Evolutionary conservation across 306 rosid species (phyloP).

Genomic region (Quercus bicolor): DNA sequence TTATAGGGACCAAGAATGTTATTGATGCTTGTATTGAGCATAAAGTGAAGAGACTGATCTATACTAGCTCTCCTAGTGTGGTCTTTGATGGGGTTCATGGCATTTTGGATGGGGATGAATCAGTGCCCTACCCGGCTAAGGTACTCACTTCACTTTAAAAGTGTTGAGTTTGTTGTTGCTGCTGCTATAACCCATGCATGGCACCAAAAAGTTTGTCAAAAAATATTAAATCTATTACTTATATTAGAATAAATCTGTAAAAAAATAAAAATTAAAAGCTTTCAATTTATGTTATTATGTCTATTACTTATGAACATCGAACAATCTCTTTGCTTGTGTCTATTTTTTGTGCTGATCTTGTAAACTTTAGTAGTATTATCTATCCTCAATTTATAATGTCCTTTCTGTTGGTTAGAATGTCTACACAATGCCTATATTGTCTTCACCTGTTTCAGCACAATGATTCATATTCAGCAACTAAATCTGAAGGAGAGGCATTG

Average conservation of each 20-base stretch:
- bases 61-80: conserved; percentile 92
- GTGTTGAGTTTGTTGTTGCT: not conserved
- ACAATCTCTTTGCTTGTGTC: not conserved
- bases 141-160: conserved; percentile 29
- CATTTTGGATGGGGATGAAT: conserved; percentile 61
- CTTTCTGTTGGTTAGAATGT: not conserved
- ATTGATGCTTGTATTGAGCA: conserved; percentile 75
- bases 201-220: too few relatives aligned
- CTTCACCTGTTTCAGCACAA: conserved; percentile 60
- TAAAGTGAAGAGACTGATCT: conserved; percentile 76
- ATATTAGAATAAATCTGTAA: too few relatives aligned
- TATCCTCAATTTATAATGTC: not conserved
- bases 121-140: conserved; percentile 73
- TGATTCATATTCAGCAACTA: conserved; percentile 89
- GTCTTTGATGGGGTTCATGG: conserved; percentile 91
- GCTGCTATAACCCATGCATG: not conserved
- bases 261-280: too few relatives aligned
- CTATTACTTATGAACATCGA: too few relatives aligned
- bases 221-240: too few relatives aligned
- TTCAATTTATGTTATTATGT: too few relatives aligned
- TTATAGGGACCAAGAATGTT: conserved; percentile 81
- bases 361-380: not conserved
- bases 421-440: not conserved
- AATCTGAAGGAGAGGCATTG: conserved; percentile 84
- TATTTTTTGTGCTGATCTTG: not conserved